Evolutionary conservation across 2,329 filamentous ascomycete species (phyloP).

Genomic region (Ambrosiella beaveri): DNA sequence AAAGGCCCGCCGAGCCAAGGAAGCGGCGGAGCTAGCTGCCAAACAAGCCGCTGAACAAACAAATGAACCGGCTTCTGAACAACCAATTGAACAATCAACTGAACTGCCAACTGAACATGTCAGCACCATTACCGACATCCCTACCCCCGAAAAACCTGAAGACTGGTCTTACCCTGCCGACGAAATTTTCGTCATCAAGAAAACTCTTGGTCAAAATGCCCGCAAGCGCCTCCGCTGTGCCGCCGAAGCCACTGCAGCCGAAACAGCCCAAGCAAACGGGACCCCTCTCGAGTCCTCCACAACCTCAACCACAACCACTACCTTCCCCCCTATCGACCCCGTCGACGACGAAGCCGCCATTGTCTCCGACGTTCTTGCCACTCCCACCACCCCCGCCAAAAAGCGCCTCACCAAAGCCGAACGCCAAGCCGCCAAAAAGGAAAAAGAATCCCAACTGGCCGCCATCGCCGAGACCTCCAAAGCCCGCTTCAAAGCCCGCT

Average conservation of each 20-base stretch:
- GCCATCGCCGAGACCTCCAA: background rate
- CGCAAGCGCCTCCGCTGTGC: background rate
- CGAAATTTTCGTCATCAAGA: background rate
- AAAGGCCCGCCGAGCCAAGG: background rate
- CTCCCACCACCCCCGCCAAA: background rate
- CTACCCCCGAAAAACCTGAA: too few species aligned
- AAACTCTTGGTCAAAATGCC: background rate
- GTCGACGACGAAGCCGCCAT: background rate
- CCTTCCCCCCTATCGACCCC: background rate
- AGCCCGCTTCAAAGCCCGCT: slow-evolving; percentile 6
- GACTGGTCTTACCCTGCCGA: background rate
- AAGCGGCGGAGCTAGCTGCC: background rate
- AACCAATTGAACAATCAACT: too few species aligned
- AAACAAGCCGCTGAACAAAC: too few species aligned
- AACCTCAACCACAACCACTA: background rate
- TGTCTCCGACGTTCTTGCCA: slow-evolving; percentile 1
- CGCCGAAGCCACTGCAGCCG: background rate
- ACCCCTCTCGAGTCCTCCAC: background rate
- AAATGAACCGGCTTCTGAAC: too few species aligned
- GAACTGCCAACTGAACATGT: too few species aligned
- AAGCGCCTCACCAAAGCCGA: background rate
- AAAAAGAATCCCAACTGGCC: background rate
- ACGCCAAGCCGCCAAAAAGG: background rate
- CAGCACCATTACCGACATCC: too few species aligned
- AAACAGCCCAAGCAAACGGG: too few species aligned